These are phyloP conservation scores for Backusella sp. DNA, from an alignment of 192 early-diverging fungal genomes.

Conservation along the genomic window DNA sequence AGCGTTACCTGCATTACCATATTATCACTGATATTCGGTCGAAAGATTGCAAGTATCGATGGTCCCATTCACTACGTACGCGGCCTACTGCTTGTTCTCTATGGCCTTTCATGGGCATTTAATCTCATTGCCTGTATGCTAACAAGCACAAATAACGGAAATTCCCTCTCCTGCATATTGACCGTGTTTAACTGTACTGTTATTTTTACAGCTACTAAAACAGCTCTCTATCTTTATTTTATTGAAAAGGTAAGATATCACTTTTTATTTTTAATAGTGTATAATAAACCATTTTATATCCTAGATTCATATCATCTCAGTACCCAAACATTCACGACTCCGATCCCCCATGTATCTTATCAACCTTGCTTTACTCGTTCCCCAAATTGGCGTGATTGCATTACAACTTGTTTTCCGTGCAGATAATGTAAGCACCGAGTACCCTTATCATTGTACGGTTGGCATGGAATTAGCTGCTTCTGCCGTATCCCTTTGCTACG, in stretches of 20 bases:
- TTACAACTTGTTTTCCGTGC: conserved; percentile 30
- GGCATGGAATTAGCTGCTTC: conserved; percentile 22
- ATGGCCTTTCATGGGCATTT: conserved; percentile 43
- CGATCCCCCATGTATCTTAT: conserved; percentile 37
- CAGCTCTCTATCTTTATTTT: conserved; percentile 48
- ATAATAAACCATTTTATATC: too few species aligned
- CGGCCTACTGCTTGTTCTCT: conserved; percentile 36
- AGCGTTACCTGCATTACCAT: conserved; percentile 41
- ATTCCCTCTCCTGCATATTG: conserved; percentile 36
- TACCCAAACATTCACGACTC: conserved; percentile 28
- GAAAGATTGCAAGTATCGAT: conserved; percentile 41
- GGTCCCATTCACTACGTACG: conserved; percentile 41
- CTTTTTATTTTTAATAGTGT: too few species aligned
- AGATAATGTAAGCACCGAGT: conserved; percentile 10
- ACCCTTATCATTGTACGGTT: conserved; percentile 28
- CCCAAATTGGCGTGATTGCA: conserved; percentile 28
- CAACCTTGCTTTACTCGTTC: conserved; percentile 36
- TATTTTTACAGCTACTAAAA: conserved; percentile 40
- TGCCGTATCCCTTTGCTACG: conserved; percentile 17
- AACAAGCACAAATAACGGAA: conserved; percentile 47
- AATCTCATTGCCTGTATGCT: conserved; percentile 40
- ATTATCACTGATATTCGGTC: conserved; percentile 44
- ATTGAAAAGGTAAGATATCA: conserved; percentile 39
- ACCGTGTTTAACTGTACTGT: conserved; percentile 36
- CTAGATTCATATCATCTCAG: conserved; percentile 24